Percentiles rank a stretch among this genome's conserved stretches.
These are phyloP conservation scores for Microsporum audouinii DNA, from an alignment of 2,329 filamentous ascomycete species.

Conservation along the genomic window DNA sequence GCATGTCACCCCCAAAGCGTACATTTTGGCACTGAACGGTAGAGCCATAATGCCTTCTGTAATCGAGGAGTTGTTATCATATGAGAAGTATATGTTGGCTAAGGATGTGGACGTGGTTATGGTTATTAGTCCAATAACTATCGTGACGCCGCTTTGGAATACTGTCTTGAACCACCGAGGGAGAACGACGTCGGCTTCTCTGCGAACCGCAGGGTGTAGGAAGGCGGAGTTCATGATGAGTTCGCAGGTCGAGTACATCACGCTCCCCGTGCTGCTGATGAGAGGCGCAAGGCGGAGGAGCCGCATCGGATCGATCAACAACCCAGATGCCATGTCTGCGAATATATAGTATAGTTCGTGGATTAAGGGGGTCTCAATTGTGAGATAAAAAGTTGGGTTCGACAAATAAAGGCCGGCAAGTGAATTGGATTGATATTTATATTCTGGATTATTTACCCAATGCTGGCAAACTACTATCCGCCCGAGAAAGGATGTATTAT, in stretches of 20 bases:
- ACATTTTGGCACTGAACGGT: constrained; percentile 17
- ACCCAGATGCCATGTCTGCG: constrained; percentile 10
- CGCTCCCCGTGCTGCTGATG: constrained; percentile 38
- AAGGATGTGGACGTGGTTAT: constrained; percentile 9
- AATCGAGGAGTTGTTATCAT: constrained; percentile 58
- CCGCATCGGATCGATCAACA: constrained; percentile 12
- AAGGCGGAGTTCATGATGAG: constrained; percentile 17
- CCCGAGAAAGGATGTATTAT: neutral
- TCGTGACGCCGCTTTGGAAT: constrained; percentile 28
- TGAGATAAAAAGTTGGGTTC: neutral
- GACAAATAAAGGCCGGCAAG: no score
- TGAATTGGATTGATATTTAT: neutral
- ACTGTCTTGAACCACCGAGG: constrained; percentile 36
- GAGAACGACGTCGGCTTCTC: constrained; percentile 23
- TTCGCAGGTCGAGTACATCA: constrained; percentile 37
- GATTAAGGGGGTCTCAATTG: neutral
- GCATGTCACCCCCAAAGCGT: constrained; percentile 10
- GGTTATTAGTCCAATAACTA: constrained; percentile 10
- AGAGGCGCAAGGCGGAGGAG: constrained; percentile 36
- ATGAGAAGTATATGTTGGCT: constrained; percentile 36
- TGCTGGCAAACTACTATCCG: neutral
- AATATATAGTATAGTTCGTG: neutral
- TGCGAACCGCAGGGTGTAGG: constrained; percentile 13
- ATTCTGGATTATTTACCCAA: neutral
- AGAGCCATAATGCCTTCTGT: constrained; percentile 44